Base-by-base conservation (phyloP, 768 basidiomycete species). In the Tubosaeta sp. region DNA sequence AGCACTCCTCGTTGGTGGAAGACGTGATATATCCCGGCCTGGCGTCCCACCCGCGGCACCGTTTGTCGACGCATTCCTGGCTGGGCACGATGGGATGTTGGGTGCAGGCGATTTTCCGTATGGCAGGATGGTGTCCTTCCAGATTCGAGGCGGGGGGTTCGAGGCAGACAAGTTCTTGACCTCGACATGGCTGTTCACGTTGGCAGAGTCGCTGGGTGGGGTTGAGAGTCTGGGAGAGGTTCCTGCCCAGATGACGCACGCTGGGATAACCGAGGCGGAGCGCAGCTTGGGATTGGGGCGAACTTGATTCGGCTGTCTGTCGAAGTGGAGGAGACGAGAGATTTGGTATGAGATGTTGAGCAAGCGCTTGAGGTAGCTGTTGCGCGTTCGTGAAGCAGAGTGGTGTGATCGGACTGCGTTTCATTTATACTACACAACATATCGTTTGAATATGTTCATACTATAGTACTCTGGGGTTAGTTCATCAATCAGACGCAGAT, bases 221-320 rank as follows among this genome's bases (percentile, higher is more conserved):
- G 90, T 96, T 6, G 95, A 98, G 77, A 87, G 84, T 66, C 70
- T 97, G 30, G 88, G 89, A 0, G 94, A 97, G 67, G 76, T 88
- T 40, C 94, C 94, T 0, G 82, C 84, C 39, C 73, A 75, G 69
- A 96, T 96, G 94, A 95, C 92, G 8, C 94, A 96, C 66, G 84
- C 81, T 2, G 80, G 80, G 44, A 82, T 91, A 43, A 85, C 90
- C 0, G 76, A 77, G 22, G 81, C 68, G 1, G 86, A 90, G 67
- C 73, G 91, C 11, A 79, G 13, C 71, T 93, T 25, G 94, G 94
- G 1, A 91, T 98, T 54, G 81, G 81, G 5, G 84, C 84, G 18
- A 80, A 86, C 54, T 66, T 95, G 52, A 73, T 96, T 3, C 74
- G 94, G 16, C 66, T 98, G 56, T 87, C 84, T 31, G 89, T 94